Evolutionary conservation across 2,329 filamentous ascomycete genomes (phyloP).

Genomic region (Pseudofabraea citricarpa): DNA sequence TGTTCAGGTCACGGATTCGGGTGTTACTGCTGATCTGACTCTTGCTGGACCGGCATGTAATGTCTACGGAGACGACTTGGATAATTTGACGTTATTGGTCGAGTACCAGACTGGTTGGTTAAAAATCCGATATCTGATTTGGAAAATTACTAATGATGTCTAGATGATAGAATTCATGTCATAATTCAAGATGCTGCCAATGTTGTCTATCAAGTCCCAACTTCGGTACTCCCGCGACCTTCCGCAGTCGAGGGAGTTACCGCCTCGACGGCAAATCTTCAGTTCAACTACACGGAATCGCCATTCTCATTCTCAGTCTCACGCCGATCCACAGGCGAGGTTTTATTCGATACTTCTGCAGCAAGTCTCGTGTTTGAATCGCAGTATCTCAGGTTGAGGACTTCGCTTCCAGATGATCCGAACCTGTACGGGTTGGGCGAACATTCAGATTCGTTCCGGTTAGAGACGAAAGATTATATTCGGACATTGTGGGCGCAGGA

Average conservation of each 20-base stretch:
- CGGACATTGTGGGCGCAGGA: constrained; percentile 59
- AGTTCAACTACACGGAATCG: constrained; percentile 46
- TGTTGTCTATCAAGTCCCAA: constrained; percentile 58
- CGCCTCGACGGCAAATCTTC: constrained; percentile 34
- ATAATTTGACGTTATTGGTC: constrained; percentile 50
- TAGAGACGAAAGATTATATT: constrained; percentile 56
- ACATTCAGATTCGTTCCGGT: constrained; percentile 53
- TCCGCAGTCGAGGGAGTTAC: constrained; percentile 24
- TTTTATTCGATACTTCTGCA: constrained; percentile 57
- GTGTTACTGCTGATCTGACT: constrained; percentile 51
- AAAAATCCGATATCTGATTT: background rate
- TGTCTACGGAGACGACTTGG: constrained; percentile 52
- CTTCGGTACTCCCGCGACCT: constrained; percentile 51
- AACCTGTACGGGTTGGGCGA: constrained; percentile 64
- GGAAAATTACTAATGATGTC: background rate
- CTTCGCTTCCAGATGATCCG: constrained; percentile 50
- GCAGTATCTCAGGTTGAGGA: constrained; percentile 60
- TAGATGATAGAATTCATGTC: constrained; percentile 57
- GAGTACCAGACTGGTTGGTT: constrained; percentile 54
- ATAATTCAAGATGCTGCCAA: constrained; percentile 56
- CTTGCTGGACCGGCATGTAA: constrained; percentile 57
- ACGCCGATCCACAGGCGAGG: constrained; percentile 41
- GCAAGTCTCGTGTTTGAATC: constrained; percentile 56
- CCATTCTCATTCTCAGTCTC: constrained; percentile 59
- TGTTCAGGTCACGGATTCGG: constrained; percentile 35